These are phyloP conservation scores for Rhizopus arrhizus DNA, from an alignment of 371 early-diverging fungal species.

Conservation along the genomic window DNA sequence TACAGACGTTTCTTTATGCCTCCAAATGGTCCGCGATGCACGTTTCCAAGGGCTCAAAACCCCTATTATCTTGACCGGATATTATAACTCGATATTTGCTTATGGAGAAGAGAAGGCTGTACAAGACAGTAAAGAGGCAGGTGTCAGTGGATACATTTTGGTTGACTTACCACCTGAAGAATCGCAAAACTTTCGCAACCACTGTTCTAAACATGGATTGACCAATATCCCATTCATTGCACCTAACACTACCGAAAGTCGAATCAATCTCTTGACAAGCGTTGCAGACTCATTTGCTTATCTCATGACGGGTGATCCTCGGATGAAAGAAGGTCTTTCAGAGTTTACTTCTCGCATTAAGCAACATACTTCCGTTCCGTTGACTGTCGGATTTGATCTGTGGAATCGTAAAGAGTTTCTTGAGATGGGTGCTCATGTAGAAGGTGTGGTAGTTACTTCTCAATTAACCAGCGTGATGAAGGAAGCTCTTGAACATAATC, in stretches of 20 bases:
- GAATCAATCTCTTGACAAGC: slow-evolving; percentile 77
- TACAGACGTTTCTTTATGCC: slow-evolving; percentile 78
- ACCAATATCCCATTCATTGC: slow-evolving; percentile 94
- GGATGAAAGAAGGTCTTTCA: slow-evolving; percentile 72
- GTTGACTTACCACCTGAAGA: slow-evolving; percentile 99
- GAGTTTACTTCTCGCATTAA: slow-evolving; percentile 75
- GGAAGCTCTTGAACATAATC: slow-evolving; percentile 53
- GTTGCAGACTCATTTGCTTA: slow-evolving; percentile 93
- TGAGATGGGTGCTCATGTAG: slow-evolving; percentile 81
- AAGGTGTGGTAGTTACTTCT: slow-evolving; percentile 95
- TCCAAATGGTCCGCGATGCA: slow-evolving; percentile 82
- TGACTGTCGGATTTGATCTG: slow-evolving; percentile 98
- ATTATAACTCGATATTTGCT: slow-evolving; percentile 93
- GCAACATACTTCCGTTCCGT: slow-evolving; percentile 73
- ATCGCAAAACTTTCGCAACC: slow-evolving; percentile 77
- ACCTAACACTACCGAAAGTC: slow-evolving; percentile 84
- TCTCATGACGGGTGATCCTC: slow-evolving; percentile 95
- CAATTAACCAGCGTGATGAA: slow-evolving; percentile 82
- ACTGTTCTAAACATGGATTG: slow-evolving; percentile 74
- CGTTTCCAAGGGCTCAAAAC: slow-evolving; percentile 79
- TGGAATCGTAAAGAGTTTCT: slow-evolving; percentile 85
- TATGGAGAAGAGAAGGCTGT: slow-evolving; percentile 89
- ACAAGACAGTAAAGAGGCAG: slow-evolving; percentile 78
- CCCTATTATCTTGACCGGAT: slow-evolving; percentile 96
- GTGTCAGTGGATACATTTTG: slow-evolving; percentile 94